phyloP scores from a whole-genome alignment of 1,139 yeast genomes.

The Geotrichum histeridarum region DNA sequence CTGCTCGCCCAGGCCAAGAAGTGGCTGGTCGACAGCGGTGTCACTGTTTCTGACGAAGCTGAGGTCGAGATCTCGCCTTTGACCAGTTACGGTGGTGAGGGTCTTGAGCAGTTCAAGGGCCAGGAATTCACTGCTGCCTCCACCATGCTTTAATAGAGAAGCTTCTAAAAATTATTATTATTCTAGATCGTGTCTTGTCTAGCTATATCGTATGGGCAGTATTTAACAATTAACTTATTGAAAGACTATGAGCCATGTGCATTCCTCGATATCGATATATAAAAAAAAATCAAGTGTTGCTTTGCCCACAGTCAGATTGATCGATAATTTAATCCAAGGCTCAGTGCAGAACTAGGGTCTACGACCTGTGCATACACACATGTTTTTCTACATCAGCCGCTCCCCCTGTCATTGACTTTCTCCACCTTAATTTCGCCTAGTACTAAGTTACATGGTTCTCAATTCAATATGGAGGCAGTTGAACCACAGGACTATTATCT shows the following conservation, averaged over 20 bases:
- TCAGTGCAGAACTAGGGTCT: no score
- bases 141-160: constrained; percentile 1
- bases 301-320: not conserved
- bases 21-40: constrained; percentile 74
- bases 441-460: no score
- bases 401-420: no score
- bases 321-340: no score
- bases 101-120: constrained; percentile 57
- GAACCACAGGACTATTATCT: no score
- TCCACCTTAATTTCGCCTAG: no score
- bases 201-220: no score
- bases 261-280: not conserved
- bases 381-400: no score
- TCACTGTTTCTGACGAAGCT: constrained; percentile 43
- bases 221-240: no score
- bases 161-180: not conserved
- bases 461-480: no score
- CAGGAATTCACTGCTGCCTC: constrained; percentile 26
- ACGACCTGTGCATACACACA: no score
- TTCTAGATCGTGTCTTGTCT: not conserved
- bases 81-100: constrained; percentile 83
- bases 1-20: constrained; percentile 64
- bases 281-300: not conserved
- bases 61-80: constrained; percentile 74
- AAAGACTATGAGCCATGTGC: no score